Evolutionary conservation across 495 filamentous ascomycete species (phyloP), one percentile per base, ranked within the genome.

Genomic region (Lasiosphaeria ovina): DNA sequence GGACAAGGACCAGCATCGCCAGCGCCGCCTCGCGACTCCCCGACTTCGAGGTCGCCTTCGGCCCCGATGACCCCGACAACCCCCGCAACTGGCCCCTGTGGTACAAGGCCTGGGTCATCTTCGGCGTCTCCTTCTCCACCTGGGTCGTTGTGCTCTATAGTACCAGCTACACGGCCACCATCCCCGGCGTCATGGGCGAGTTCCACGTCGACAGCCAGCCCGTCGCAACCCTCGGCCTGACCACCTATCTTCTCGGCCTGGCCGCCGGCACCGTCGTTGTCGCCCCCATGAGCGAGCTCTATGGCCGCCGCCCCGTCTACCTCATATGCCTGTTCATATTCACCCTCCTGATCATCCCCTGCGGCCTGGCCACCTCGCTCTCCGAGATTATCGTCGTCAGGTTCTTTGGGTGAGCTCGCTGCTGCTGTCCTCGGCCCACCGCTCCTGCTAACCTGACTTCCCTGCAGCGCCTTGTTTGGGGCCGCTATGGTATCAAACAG

Each of bases 81-180:
- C 91, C 92, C 16, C 78, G 80, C 62, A 90, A 92, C 69, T 96
- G 91, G 92, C 72, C 84, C 0, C 55, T 89, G 17, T 79, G 71
- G 72, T 90, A 91, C 71, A 88, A 87, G 55, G 76, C 77, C 40
- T 79, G 85, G 74, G 79, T 83, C 5, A 77, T 93, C 17, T 69
- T 77, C 17, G 74, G 82, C 56, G 84, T 95, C 36, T 88, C 87
- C 31, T 92, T 83, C 74, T 82, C 88, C 44, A 91, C 89, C 6
- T 85, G 88, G 69, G 79, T 86, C 11, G 84, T 93, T 65, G 88
- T 96, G 32, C 74, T 96, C n/a, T 94, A 93, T 71, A 90, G 86
- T 12, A 96, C 92, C 3, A 89, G 85, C 58, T 96, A 93, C 72
- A 89, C 90, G 14, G 83, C 87, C 0, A 86, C 84, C 35, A 81